Percentiles rank a stretch among this genome's conserved stretches.
phyloP scores from a whole-genome alignment of 2,329 filamentous ascomycete species.

The Ophiostoma australiae region DNA sequence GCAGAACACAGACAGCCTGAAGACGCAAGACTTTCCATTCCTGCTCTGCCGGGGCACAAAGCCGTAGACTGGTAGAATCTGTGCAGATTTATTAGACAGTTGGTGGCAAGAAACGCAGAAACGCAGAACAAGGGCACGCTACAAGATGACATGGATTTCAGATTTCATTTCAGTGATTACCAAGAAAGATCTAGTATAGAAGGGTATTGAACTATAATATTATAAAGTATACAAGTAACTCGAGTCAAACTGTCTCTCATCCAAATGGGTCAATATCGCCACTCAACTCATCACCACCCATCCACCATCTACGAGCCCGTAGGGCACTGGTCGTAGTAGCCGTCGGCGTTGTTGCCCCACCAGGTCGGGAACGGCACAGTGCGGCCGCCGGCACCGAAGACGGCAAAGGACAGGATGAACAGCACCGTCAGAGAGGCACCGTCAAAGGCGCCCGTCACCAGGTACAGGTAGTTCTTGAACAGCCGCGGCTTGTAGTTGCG shows the following conservation, averaged over 20 bases:
- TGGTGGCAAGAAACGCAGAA: too few relatives aligned
- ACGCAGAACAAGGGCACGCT: too few relatives aligned
- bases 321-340: conserved; percentile 48
- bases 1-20: conserved; percentile 27
- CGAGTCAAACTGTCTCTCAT: background rate
- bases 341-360: conserved; percentile 51
- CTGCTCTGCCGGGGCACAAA: conserved; percentile 37
- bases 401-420: conserved; percentile 52
- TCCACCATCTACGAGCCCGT: background rate
- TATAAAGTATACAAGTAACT: background rate
- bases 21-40: conserved; percentile 38
- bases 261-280: background rate
- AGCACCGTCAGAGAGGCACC: conserved; percentile 46
- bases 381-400: conserved; percentile 45
- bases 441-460: conserved; percentile 50
- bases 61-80: background rate
- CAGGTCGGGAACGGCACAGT: conserved; percentile 46
- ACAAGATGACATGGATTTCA: too few relatives aligned
- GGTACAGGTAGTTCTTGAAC: conserved; percentile 51
- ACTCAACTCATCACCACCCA: background rate
- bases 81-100: too few relatives aligned
- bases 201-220: background rate
- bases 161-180: too few relatives aligned
- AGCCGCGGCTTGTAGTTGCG: conserved; percentile 48
- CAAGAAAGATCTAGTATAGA: background rate